phyloP scores from a whole-genome alignment of 1,284 basidiomycete genomes.

The Neotropicomus parvogracilis region DNA sequence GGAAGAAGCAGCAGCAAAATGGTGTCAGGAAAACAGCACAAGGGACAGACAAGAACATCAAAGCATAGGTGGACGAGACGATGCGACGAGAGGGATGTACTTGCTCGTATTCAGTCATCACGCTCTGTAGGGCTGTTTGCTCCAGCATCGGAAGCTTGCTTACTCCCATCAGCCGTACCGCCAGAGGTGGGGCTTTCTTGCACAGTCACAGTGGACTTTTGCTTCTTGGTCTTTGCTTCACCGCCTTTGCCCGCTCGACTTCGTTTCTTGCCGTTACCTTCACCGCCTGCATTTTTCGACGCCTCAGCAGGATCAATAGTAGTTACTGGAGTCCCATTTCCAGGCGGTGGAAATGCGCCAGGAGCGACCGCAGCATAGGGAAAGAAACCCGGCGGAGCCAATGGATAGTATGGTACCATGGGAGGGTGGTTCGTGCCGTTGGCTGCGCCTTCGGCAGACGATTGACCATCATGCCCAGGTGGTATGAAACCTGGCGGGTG shows the following conservation, averaged over 20 bases:
- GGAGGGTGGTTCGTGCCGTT: constrained; percentile 41
- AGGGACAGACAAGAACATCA: constrained; percentile 14
- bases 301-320: constrained; percentile 30
- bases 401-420: constrained; percentile 44
- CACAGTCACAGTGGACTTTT: constrained; percentile 24
- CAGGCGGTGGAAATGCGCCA: constrained; percentile 29
- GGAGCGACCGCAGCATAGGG: constrained; percentile 27
- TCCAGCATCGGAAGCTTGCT: constrained; percentile 25
- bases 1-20: constrained; percentile 5
- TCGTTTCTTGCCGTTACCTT: constrained; percentile 35
- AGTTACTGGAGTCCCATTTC: constrained; percentile 25
- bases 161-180: constrained; percentile 26
- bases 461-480: constrained; percentile 41
- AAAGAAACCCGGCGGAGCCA: constrained; percentile 38
- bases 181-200: constrained; percentile 23
- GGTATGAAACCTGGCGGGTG: constrained; percentile 38
- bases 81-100: constrained; percentile 16
- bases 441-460: constrained; percentile 39
- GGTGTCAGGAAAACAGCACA: constrained; percentile 9
- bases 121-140: constrained; percentile 24
- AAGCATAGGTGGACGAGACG: constrained; percentile 6
- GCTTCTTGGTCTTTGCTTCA: constrained; percentile 35
- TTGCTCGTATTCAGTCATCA: constrained; percentile 18
- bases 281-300: constrained; percentile 21
- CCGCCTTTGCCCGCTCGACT: constrained; percentile 30